Conservation (phyloP, 495 filamentous ascomycete genomes). For the Trichoderma orchidacearum region DNA sequence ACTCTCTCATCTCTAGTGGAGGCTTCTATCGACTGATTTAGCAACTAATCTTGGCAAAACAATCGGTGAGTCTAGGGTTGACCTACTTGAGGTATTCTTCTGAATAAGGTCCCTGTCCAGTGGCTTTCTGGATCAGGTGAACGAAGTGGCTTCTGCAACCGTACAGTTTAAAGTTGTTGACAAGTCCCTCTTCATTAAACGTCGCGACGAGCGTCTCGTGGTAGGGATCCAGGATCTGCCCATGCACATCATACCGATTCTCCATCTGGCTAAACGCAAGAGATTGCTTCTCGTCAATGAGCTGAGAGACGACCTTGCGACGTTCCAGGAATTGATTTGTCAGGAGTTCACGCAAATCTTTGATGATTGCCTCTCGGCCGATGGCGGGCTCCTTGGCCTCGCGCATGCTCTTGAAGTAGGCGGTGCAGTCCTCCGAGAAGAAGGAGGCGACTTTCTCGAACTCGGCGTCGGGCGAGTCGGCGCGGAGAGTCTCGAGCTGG, state of each 20-base stretch:
- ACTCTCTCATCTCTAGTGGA: no score
- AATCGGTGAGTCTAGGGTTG: background rate
- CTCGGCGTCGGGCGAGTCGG: conserved; percentile 4
- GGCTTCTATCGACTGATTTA: no score
- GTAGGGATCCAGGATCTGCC: background rate
- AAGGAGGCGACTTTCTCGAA: conserved; percentile 6
- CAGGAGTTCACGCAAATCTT: background rate
- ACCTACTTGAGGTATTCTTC: background rate
- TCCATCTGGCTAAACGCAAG: conserved; percentile 6
- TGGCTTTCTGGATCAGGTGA: conserved; percentile 6
- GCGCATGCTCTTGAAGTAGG: conserved; percentile 10
- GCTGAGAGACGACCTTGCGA: background rate
- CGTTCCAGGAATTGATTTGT: background rate
- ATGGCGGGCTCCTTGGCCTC: conserved; percentile 4
- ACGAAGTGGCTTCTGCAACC: conserved; percentile 7
- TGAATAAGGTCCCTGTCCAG: conserved; percentile 5
- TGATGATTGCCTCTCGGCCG: conserved; percentile 4
- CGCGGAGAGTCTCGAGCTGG: conserved; percentile 2
- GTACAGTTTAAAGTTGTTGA: conserved; percentile 6
- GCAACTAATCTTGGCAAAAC: no score
- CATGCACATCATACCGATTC: conserved; percentile 1
- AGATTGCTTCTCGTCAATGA: background rate
- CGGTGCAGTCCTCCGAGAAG: conserved; percentile 8
- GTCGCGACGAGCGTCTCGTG: conserved; percentile 4
- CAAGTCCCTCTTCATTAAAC: conserved; percentile 6